These are phyloP conservation scores for Leccinellum rugosiceps DNA, from an alignment of 768 basidiomycete species.

Conservation along the genomic window DNA sequence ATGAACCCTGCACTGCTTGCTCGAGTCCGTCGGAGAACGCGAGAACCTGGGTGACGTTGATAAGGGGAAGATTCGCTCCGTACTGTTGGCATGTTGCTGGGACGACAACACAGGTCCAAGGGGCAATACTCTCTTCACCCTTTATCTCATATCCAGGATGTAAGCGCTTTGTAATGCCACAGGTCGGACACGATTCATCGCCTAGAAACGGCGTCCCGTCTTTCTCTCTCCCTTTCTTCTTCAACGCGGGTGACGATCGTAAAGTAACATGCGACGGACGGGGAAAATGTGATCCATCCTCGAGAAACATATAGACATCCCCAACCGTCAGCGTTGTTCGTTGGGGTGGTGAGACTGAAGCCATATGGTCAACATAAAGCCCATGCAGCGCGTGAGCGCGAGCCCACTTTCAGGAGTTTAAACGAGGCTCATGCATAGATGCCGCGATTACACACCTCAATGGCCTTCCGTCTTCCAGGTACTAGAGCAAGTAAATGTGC, in stretches of 20 bases:
- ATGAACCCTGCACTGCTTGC: conserved; percentile 8
- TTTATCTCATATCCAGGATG: conserved; percentile 25
- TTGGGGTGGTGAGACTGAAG: conserved; percentile 16
- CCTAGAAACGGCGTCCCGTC: conserved; percentile 15
- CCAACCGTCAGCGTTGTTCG: conserved; percentile 33
- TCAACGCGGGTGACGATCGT: conserved; percentile 11
- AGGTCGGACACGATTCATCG: conserved; percentile 26
- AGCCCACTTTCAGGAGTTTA: conserved; percentile 36
- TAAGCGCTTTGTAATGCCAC: conserved; percentile 29
- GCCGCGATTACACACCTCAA: conserved; percentile 39
- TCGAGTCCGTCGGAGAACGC: conserved; percentile 17
- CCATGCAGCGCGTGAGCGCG: conserved; percentile 40
- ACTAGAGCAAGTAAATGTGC: conserved; percentile 35
- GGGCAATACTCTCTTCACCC: conserved; percentile 10
- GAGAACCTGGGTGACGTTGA: conserved; percentile 16
- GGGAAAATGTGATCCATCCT: conserved; percentile 39
- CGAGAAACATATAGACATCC: conserved; percentile 45
- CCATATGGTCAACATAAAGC: conserved; percentile 34
- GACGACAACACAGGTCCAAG: conserved; percentile 28
- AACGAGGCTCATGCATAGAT: not conserved
- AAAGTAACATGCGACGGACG: conserved; percentile 24
- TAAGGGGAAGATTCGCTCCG: conserved; percentile 16
- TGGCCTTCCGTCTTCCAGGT: conserved; percentile 44
- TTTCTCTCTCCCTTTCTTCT: conserved; percentile 27
- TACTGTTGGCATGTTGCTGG: conserved; percentile 17